Percentiles rank a stretch among this genome's conserved stretches.
phyloP scores from a whole-genome alignment of 2,329 filamentous ascomycete genomes.

The Pseudopyricularia cyperi region DNA sequence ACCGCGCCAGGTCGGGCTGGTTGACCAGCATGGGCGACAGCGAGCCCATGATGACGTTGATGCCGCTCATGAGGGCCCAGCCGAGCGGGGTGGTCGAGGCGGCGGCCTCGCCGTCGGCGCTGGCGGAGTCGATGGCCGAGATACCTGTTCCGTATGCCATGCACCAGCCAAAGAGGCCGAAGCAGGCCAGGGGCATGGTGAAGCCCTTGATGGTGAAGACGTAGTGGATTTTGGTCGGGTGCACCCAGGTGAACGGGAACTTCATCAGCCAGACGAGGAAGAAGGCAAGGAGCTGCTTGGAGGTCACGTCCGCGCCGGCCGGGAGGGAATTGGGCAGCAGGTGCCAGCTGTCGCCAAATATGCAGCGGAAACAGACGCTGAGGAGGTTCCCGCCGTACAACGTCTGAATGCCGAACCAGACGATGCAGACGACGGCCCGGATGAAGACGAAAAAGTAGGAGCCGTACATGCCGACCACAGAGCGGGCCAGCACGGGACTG shows the following conservation, averaged over 20 bases:
- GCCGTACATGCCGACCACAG: constrained; percentile 27
- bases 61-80: constrained; percentile 22
- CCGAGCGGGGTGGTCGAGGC: constrained; percentile 15
- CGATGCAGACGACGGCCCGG: constrained; percentile 17
- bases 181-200: constrained; percentile 19
- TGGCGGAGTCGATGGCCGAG: constrained; percentile 13
- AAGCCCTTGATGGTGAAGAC: constrained; percentile 13
- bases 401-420: constrained; percentile 11
- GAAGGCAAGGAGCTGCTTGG: constrained; percentile 20
- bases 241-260: constrained; percentile 15
- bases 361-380: constrained; percentile 2
- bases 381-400: constrained; percentile 3
- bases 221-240: constrained; percentile 15
- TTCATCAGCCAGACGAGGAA: constrained; percentile 25
- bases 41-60: constrained; percentile 23
- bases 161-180: constrained; percentile 22
- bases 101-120: constrained; percentile 14
- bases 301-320: constrained; percentile 17
- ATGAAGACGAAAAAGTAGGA: constrained; percentile 25
- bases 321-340: constrained; percentile 19
- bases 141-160: constrained; percentile 15
- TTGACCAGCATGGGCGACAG: constrained; percentile 22
- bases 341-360: constrained; percentile 11
- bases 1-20: constrained; percentile 24
- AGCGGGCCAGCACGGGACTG: constrained; percentile 20